A percentile compares a stretch with the other conserved stretches of the same genome.
These are phyloP conservation scores for Phaeolepiota aurea DNA, from an alignment of 768 basidiomycete genomes.

Conservation along the genomic window DNA sequence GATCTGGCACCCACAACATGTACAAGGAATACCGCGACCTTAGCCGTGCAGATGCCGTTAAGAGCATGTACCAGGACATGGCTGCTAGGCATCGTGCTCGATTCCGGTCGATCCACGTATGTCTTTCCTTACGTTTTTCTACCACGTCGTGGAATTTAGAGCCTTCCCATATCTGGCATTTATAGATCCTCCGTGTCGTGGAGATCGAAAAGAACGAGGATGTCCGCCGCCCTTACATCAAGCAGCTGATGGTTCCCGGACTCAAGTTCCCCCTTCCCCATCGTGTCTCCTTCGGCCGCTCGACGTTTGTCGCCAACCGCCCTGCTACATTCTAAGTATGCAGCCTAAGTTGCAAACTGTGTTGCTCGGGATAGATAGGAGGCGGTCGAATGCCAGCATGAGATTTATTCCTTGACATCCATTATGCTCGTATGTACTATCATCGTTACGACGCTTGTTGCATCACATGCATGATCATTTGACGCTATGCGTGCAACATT, in stretches of 20 bases:
- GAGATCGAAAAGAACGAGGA: conserved; percentile 92
- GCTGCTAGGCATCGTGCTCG: conserved; percentile 98
- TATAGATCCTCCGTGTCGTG: conserved; percentile 91
- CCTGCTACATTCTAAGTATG: conserved; percentile 60
- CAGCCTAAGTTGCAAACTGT: too few species aligned
- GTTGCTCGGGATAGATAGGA: too few species aligned
- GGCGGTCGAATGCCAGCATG: too few species aligned
- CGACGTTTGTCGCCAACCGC: conserved; percentile 74
- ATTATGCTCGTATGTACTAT: too few species aligned
- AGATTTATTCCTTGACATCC: too few species aligned
- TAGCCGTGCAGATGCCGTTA: conserved; percentile 89
- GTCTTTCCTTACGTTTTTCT: conserved; percentile 14
- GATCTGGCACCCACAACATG: conserved; percentile 99
- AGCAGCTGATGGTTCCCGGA: conserved; percentile 81
- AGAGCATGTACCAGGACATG: conserved; percentile 98
- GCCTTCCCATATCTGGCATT: conserved; percentile 26
- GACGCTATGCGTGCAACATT: too few species aligned
- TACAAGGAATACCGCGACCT: conserved; percentile 99
- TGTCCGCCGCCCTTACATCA: conserved; percentile 95
- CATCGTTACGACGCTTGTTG: too few species aligned
- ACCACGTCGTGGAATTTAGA: background rate
- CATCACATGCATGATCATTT: too few species aligned
- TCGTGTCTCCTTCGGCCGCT: conserved; percentile 70
- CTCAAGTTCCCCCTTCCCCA: conserved; percentile 98
- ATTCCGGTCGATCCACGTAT: conserved; percentile 95